A percentile compares a stretch with the other conserved stretches of the same genome.
These are phyloP conservation scores for Elsinoe batatas DNA, from an alignment of 2,329 filamentous ascomycete species.

Conservation along the genomic window DNA sequence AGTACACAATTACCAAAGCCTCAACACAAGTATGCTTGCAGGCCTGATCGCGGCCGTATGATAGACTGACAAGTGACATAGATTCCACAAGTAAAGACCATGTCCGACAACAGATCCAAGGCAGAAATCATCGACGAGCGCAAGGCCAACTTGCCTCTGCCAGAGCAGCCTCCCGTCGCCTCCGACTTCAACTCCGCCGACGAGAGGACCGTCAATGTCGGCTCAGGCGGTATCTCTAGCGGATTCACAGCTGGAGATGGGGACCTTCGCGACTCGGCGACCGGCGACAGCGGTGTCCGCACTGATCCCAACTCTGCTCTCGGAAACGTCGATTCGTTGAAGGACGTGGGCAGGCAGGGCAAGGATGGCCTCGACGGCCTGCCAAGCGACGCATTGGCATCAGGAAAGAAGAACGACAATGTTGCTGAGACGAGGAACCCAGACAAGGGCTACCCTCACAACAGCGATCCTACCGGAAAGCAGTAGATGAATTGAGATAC, in stretches of 20 bases:
- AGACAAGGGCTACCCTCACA: constrained; percentile 34
- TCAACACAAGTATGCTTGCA: no score
- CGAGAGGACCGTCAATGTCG: constrained; percentile 57
- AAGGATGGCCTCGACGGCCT: constrained; percentile 46
- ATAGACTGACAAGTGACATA: neutral
- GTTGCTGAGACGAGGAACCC: constrained; percentile 32
- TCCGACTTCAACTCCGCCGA: constrained; percentile 72
- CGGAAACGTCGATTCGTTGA: constrained; percentile 45
- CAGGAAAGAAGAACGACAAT: constrained; percentile 34
- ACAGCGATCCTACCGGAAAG: constrained; percentile 29
- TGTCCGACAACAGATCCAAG: constrained; percentile 34
- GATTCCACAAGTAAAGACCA: constrained; percentile 14
- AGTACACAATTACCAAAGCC: no score
- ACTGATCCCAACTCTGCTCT: constrained; percentile 26
- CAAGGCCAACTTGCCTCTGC: constrained; percentile 66
- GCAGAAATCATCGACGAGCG: constrained; percentile 55
- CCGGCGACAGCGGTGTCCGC: constrained; percentile 45
- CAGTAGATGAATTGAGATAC: neutral
- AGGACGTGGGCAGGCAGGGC: constrained; percentile 51
- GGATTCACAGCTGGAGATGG: constrained; percentile 39
- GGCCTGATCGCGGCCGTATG: no score
- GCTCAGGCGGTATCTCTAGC: constrained; percentile 45
- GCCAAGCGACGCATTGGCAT: constrained; percentile 50
- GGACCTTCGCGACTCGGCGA: constrained; percentile 35
- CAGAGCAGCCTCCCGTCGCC: constrained; percentile 64